phyloP scores from a whole-genome alignment of 2,329 filamentous ascomycete genomes.

The Aspergillus pseudotamarii region DNA sequence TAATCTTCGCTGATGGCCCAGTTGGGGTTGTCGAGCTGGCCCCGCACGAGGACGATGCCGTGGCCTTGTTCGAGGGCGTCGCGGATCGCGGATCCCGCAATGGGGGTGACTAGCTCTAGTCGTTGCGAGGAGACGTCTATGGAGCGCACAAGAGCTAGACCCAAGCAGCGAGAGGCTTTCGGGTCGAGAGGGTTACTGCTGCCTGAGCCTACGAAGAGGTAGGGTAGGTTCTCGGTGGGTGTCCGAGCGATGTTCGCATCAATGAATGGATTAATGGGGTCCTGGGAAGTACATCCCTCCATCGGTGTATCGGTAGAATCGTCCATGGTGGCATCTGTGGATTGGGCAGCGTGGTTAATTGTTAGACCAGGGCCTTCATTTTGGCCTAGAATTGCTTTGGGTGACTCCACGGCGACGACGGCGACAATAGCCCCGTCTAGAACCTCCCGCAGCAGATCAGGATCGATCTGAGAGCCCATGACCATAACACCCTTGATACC shows the following conservation, averaged over 20 bases:
- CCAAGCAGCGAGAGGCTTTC: slow-evolving; percentile 50
- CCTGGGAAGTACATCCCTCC: background rate
- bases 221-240: slow-evolving; percentile 51
- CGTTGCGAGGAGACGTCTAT: slow-evolving; percentile 43
- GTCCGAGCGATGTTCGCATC: slow-evolving; percentile 43
- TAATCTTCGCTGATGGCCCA: slow-evolving; percentile 51
- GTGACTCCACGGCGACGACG: slow-evolving; percentile 52
- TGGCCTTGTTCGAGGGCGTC: slow-evolving; percentile 37
- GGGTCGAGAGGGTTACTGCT: slow-evolving; percentile 52
- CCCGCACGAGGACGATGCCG: slow-evolving; percentile 53
- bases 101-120: slow-evolving; percentile 54
- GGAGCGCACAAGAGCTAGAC: slow-evolving; percentile 51
- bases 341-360: background rate
- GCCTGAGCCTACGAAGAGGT: slow-evolving; percentile 48
- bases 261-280: slow-evolving; percentile 11
- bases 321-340: slow-evolving; percentile 22
- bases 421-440: slow-evolving; percentile 59
- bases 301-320: slow-evolving; percentile 7
- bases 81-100: slow-evolving; percentile 34
- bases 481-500: slow-evolving; percentile 56
- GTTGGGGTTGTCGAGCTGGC: slow-evolving; percentile 47
- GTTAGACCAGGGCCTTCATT: slow-evolving; percentile 3
- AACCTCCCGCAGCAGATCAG: slow-evolving; percentile 52
- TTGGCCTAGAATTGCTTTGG: slow-evolving; percentile 31
- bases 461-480: slow-evolving; percentile 52